Evolutionary conservation across 2,329 filamentous ascomycete genomes (phyloP).

Genomic region (Fusarium sp.): DNA sequence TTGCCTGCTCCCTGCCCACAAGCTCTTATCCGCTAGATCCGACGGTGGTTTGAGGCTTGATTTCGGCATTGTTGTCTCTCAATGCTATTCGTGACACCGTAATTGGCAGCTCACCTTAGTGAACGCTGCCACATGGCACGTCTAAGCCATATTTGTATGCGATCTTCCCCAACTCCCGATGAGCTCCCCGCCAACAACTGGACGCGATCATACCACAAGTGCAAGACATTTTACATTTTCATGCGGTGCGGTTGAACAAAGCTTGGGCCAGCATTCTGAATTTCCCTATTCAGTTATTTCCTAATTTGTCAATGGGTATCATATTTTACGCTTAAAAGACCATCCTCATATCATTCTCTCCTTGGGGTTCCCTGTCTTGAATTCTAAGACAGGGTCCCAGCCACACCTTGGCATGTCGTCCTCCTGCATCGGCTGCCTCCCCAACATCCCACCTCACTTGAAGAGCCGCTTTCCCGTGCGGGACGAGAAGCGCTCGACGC

Average conservation of each 20-base stretch:
- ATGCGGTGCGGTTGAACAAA: not conserved
- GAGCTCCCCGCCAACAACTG: slow-evolving; percentile 19
- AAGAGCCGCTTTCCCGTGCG: slow-evolving; percentile 69
- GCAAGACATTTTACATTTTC: slow-evolving; percentile 9
- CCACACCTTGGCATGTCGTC: slow-evolving; percentile 6
- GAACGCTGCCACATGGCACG: slow-evolving; percentile 7
- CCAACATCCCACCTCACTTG: slow-evolving; percentile 55
- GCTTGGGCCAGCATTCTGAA: not conserved
- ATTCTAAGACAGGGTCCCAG: slow-evolving; percentile 6
- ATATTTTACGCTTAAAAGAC: slow-evolving; percentile 37
- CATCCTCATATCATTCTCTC: slow-evolving; percentile 18
- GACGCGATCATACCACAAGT: slow-evolving; percentile 12
- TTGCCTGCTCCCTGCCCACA: not conserved
- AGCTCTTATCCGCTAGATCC: not conserved
- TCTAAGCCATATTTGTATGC: slow-evolving; percentile 12
- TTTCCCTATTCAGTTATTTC: slow-evolving; percentile 27
- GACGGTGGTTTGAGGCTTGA: not conserved
- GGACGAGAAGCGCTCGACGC: slow-evolving; percentile 72
- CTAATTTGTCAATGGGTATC: slow-evolving; percentile 37
- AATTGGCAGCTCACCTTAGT: slow-evolving; percentile 3
- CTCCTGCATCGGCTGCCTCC: slow-evolving; percentile 4
- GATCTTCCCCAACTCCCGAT: slow-evolving; percentile 30
- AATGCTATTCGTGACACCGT: slow-evolving; percentile 22
- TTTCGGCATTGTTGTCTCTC: not conserved
- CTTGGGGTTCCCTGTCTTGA: not conserved